These are phyloP conservation scores for Polyplosphaeria fusca DNA, from an alignment of 495 filamentous ascomycete species.

Conservation along the genomic window DNA sequence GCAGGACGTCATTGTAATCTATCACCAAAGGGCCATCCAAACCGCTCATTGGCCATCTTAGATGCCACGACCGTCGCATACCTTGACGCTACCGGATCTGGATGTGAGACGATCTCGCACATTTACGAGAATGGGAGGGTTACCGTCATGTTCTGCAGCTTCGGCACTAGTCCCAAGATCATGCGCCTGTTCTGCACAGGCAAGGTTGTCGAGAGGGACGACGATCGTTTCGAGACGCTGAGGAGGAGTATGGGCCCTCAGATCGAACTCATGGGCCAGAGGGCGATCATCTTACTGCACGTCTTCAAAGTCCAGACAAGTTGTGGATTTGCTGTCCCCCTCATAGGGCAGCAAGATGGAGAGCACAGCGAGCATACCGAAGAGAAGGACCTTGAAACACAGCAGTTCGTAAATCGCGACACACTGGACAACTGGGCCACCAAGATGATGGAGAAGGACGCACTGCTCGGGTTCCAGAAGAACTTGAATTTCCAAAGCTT, in stretches of 20 bases:
- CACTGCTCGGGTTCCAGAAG: slow-evolving; percentile 48
- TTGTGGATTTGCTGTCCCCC: slow-evolving; percentile 57
- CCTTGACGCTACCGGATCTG: slow-evolving; percentile 67
- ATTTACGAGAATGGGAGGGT: slow-evolving; percentile 72
- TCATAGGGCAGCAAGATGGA: slow-evolving; percentile 32
- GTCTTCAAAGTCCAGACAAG: slow-evolving; percentile 65
- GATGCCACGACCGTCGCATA: slow-evolving; percentile 61
- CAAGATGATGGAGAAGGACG: slow-evolving; percentile 42
- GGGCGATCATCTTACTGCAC: slow-evolving; percentile 63
- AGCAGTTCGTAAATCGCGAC: slow-evolving; percentile 45
- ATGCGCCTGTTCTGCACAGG: slow-evolving; percentile 68
- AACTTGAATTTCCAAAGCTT: slow-evolving; percentile 18
- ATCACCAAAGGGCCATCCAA: slow-evolving; percentile 24
- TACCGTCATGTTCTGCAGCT: slow-evolving; percentile 69
- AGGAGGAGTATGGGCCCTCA: slow-evolving; percentile 38
- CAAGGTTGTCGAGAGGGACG: slow-evolving; percentile 58
- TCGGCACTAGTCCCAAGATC: slow-evolving; percentile 62
- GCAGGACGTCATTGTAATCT: slow-evolving; percentile 18
- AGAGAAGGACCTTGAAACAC: slow-evolving; percentile 6
- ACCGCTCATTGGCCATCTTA: slow-evolving; percentile 56
- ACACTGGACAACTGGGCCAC: slow-evolving; percentile 47
- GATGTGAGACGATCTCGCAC: slow-evolving; percentile 69
- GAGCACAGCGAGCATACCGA: slow-evolving; percentile 29
- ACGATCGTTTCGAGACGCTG: slow-evolving; percentile 40
- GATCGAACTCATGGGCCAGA: slow-evolving; percentile 47